Evolutionary conservation across 2,329 filamentous ascomycete species (phyloP).

Genomic region (Rachicladosporium sp.): DNA sequence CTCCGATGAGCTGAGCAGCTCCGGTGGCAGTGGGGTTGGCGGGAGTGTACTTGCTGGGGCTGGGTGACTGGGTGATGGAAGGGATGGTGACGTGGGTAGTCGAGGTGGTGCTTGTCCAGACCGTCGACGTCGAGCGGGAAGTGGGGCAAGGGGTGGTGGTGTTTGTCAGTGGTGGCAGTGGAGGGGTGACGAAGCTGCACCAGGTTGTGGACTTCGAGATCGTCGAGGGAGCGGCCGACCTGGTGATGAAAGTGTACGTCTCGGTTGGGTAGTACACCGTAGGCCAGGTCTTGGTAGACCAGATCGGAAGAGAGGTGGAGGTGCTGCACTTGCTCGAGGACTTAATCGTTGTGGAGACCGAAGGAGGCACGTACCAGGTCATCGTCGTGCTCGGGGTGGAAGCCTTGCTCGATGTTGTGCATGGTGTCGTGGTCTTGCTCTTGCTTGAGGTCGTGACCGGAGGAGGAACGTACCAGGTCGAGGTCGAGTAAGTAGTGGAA

Average conservation of each 20-base stretch:
- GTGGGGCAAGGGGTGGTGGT: slow-evolving; percentile 1
- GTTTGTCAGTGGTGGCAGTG: neutral
- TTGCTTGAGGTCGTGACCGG: neutral
- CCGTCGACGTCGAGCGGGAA: slow-evolving; percentile 2
- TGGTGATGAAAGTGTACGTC: neutral
- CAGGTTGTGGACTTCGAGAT: neutral
- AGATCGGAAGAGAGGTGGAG: neutral
- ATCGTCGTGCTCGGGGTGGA: slow-evolving; percentile 1
- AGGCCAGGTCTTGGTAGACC: neutral
- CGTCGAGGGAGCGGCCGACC: neutral
- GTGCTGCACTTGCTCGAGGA: neutral
- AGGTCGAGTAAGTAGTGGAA: too few relatives aligned
- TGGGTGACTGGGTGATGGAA: neutral
- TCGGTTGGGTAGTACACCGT: neutral
- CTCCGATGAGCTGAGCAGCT: too few relatives aligned
- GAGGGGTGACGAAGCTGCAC: neutral
- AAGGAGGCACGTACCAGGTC: neutral
- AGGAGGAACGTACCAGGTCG: too few relatives aligned
- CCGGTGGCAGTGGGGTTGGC: too few relatives aligned
- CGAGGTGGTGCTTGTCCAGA: slow-evolving; percentile 3
- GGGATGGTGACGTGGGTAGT: neutral
- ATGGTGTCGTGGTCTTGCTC: neutral
- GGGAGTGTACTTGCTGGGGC: neutral
- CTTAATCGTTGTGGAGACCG: neutral
- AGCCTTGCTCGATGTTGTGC: slow-evolving; percentile 1